A percentile compares a stretch with the other conserved stretches of the same genome.
phyloP scores from a whole-genome alignment of 148 eudicot genomes.

The Polygonum aviculare region DNA sequence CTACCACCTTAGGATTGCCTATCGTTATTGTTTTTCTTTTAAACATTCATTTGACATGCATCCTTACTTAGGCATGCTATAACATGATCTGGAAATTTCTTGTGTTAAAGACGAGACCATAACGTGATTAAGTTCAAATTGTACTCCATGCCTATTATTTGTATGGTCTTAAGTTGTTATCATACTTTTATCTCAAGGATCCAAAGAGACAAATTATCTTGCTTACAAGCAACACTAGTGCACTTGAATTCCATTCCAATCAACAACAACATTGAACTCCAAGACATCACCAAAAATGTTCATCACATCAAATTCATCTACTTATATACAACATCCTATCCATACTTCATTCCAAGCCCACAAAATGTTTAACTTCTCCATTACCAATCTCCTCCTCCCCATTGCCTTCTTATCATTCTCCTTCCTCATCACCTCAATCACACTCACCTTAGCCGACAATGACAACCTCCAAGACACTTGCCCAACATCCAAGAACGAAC shows the following conservation, averaged over 20 bases:
- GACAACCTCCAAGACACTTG: constrained; percentile 68
- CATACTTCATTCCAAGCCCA: not conserved
- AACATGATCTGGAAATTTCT: no score
- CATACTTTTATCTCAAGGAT: not conserved
- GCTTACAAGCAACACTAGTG: constrained; percentile 2
- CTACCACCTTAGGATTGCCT: no score
- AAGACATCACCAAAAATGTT: not conserved
- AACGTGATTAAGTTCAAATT: no score
- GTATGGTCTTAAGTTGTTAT: not conserved
- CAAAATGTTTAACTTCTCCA: constrained; percentile 15
- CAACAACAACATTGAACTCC: not conserved
- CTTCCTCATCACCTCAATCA: constrained; percentile 13
- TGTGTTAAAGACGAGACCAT: no score
- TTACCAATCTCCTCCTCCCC: not conserved
- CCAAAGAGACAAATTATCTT: not conserved
- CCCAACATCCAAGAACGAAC: constrained; percentile 30
- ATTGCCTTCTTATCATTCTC: constrained; percentile 11
- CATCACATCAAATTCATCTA: constrained; percentile 1
- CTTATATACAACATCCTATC: not conserved
- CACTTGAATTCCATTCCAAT: constrained; percentile 10
- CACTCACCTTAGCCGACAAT: constrained; percentile 33
- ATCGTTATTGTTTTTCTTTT: no score
- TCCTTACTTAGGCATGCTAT: no score
- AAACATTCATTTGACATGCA: no score
- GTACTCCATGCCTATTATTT: not conserved